Base-by-base conservation (phyloP, 1,284 basidiomycete genomes). In the Trichosporon coremiiforme region DNA sequence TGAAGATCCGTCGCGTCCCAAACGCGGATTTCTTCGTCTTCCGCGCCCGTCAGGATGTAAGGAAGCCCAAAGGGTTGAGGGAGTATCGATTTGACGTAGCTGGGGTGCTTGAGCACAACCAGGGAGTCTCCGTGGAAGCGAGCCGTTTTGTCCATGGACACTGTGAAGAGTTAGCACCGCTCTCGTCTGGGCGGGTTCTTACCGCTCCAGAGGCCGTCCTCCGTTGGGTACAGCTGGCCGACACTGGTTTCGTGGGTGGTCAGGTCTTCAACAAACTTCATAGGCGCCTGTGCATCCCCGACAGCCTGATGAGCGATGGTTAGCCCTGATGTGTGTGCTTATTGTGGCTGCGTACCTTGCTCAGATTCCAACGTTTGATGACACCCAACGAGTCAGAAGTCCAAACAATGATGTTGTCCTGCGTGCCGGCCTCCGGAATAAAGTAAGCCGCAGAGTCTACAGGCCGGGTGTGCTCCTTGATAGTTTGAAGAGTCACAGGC, bases 321-420 rank as follows among this genome's bases (percentile, higher is more conserved):
- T 17, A 64, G 47, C 66, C 4, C 65, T 36, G 6, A 29, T n/a
- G 7, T 5, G 12, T 13, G 12, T 25, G n/a, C 15, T 3, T 57
- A 25, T 25, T 55, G 22, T 20, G 60, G 67, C 71, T 31, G 25
- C 25, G 25, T 68, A 77, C 71, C 50, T 66, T 66, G 12, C 66
- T 67, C 10, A 80, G 47, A 2, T 55, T 22, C 82, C 82, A 84
- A 47, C 76, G 64, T 65, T 89, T 91, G 79, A 95, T 89, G 9
- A 90, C 79, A 1, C 94, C 94, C 88, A 95, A 91, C 3, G 91
- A 94, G 79, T 95, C 94, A 9, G 87, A 92, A 0, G 92, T 93
- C 80, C 89, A 92, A 3, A 95, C 82, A 1, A 67, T 50, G 6
- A 73, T 29, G 4, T 64, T 33, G 20, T 86, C 83, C 0, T 84